These are phyloP conservation scores for Solanum habrochaites DNA, from an alignment of 257 asterid species.

Conservation along the genomic window DNA sequence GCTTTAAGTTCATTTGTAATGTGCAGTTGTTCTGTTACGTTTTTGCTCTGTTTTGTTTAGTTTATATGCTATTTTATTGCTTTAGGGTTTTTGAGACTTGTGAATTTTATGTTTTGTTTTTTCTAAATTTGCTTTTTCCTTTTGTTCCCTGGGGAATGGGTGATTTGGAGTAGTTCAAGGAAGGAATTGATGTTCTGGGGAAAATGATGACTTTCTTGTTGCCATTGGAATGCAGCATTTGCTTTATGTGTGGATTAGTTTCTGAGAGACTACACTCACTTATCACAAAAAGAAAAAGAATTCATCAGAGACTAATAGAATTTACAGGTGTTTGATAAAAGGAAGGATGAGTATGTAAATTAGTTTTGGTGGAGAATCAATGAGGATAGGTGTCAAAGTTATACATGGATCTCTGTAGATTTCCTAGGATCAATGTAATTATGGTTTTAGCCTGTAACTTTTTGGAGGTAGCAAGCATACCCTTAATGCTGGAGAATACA, in stretches of 20 bases:
- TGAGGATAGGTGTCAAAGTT: neutral
- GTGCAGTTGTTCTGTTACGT: neutral
- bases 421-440: no score
- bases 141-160: neutral
- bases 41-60: neutral
- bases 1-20: neutral
- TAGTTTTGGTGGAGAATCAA: neutral
- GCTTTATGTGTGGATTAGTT: neutral
- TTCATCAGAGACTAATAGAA: neutral
- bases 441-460: no score
- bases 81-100: neutral
- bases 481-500: no score
- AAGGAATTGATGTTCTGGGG: neutral
- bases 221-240: neutral
- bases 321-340: neutral
- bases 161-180: neutral
- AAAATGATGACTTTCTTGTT: neutral
- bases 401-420: neutral
- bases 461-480: no score
- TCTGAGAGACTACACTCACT: neutral
- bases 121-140: neutral
- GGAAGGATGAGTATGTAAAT: neutral
- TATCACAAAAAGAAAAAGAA: neutral
- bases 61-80: neutral
- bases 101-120: neutral